Evolutionary conservation across 225 moss, liverwort and hornwort genomes (phyloP), one percentile per base, ranked within the genome.

Genomic region (Bryoerythrophyllum caledonicum): DNA sequence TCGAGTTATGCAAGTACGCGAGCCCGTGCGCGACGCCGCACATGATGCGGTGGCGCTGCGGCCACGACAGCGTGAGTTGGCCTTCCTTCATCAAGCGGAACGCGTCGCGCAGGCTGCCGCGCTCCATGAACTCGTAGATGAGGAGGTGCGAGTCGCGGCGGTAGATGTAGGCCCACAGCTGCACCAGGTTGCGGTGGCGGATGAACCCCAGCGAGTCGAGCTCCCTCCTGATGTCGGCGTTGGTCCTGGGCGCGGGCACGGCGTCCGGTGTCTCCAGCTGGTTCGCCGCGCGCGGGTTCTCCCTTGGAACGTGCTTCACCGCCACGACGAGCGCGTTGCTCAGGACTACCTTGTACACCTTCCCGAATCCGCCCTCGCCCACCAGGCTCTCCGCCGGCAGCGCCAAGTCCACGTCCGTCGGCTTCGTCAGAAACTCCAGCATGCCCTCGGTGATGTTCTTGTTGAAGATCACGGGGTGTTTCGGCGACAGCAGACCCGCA

Each of bases 161-260:
- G 52, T 32, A 68, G 52, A 68, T 12, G 32, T 68, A 68, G 2
- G 30, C 52, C 68, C 51, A 34, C 51, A 34, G 7, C 21, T 68
- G 52, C 1, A 68, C 68, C 13, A 68, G 52, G 34, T 68, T 68
- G 52, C 52, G 51, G 68, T 68, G 68, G 12, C 51, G 51, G 34
- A 52, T 68, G 52, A 68, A 68, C 2, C 51, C 52, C 3, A 52
- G 68, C 4, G 21, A 51, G 13, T 67, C 51, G 20, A 67, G 30
- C 51, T 51, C 46, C 16, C 2, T 1, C 16, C 46, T 15, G 46
- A 46, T 49, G 17, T 49, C 48, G 17, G 16, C 15, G 48, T 49
- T 17, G 6, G 19, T 49, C 14, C 14, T 11, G 2, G 49, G 2
- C 10, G 20, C 30, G 10, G 19, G 20, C 12, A 8, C 6, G 7